phyloP scores from a whole-genome alignment of 306 rosid species.

The Abrus precatorius region DNA sequence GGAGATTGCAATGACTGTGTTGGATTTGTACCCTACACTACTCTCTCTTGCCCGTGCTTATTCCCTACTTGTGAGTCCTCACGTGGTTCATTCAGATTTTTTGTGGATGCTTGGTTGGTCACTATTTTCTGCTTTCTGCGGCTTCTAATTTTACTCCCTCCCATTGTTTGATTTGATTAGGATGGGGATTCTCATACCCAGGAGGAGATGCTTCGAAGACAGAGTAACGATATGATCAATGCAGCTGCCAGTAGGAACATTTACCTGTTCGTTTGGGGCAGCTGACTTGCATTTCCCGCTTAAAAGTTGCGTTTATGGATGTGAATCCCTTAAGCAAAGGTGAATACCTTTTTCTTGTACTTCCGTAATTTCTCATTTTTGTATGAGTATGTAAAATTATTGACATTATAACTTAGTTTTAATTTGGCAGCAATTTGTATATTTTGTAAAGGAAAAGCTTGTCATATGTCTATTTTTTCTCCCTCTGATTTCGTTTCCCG shows the following conservation, averaged over 20 bases:
- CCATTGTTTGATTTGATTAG: conserved; percentile 51
- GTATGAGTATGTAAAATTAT: conserved; percentile 33
- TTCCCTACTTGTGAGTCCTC: conserved; percentile 69
- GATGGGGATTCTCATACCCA: conserved; percentile 76
- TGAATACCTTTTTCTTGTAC: neutral
- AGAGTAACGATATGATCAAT: conserved; percentile 72
- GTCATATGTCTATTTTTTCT: neutral
- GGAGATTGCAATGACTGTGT: conserved; percentile 87
- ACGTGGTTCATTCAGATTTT: neutral
- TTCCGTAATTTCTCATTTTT: neutral
- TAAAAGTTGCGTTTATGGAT: neutral
- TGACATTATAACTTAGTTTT: neutral
- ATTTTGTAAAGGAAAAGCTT: conserved; percentile 37
- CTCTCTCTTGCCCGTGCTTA: conserved; percentile 82
- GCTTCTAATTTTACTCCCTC: neutral
- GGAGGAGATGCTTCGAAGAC: conserved; percentile 79
- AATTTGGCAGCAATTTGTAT: conserved; percentile 40
- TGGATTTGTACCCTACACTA: conserved; percentile 87
- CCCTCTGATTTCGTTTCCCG: neutral
- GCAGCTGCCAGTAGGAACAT: conserved; percentile 84
- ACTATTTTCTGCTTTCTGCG: neutral
- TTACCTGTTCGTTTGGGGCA: conserved; percentile 87
- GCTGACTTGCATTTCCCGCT: conserved; percentile 44
- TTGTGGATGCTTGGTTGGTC: conserved; percentile 10
- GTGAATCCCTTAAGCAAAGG: conserved; percentile 29